A percentile compares a stretch with the other conserved stretches of the same genome.
These are phyloP conservation scores for Coemansia sp. DNA, from an alignment of 192 early-diverging fungal genomes.

Conservation along the genomic window DNA sequence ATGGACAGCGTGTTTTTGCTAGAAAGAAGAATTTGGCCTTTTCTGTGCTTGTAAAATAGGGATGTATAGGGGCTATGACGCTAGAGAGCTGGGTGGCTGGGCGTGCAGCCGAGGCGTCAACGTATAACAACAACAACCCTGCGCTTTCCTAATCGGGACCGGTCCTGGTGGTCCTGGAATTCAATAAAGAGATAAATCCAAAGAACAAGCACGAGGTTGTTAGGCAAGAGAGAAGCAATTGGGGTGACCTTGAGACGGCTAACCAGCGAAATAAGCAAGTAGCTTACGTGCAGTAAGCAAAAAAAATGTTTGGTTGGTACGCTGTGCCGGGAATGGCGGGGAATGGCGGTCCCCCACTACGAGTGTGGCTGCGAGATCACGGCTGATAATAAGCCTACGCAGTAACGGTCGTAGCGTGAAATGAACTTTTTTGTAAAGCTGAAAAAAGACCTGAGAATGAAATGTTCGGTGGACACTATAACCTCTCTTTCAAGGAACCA, in stretches of 20 bases:
- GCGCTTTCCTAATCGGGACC: background rate
- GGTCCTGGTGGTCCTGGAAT: background rate
- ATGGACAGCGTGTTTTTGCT: constrained; percentile 3
- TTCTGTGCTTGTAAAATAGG: background rate
- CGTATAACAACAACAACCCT: background rate
- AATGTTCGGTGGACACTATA: too few species aligned
- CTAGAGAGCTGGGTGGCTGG: background rate
- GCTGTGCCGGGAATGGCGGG: background rate
- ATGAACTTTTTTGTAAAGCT: too few species aligned
- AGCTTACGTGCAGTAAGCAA: background rate
- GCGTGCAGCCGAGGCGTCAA: background rate
- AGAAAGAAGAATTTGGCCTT: background rate
- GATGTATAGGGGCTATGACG: background rate
- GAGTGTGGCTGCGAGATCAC: background rate
- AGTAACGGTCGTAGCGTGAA: background rate
- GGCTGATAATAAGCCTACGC: background rate
- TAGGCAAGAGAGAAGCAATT: background rate
- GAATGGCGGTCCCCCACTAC: background rate
- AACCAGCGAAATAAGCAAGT: background rate
- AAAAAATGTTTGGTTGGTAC: too few species aligned
- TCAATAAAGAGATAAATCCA: background rate
- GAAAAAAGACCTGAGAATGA: background rate
- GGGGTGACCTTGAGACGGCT: background rate
- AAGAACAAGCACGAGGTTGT: background rate
- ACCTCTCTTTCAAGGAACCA: too few species aligned